Evolutionary conservation across 345 rosid genomes (phyloP).

Genomic region (Linum tenue): DNA sequence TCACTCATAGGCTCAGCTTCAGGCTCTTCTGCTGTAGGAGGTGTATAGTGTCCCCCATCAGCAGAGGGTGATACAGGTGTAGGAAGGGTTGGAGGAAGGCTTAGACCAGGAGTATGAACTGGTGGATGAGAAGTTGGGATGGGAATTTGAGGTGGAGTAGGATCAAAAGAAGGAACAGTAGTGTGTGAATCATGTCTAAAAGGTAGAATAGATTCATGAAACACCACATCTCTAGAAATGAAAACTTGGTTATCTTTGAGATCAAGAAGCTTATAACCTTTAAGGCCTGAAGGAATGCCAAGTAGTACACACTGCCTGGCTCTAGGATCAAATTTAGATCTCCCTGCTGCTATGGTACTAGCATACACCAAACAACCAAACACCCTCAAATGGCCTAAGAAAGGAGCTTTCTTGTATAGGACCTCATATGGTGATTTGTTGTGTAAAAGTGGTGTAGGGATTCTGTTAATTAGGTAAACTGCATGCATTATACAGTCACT

Average conservation of each 20-base stretch:
- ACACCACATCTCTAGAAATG: not conserved
- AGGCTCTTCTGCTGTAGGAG: too few species aligned
- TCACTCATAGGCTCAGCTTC: too few species aligned
- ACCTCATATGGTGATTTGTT: not conserved
- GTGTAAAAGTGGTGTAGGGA: not conserved
- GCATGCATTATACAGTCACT: not conserved
- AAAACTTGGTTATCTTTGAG: not conserved
- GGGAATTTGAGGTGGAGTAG: too few species aligned
- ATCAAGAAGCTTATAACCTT: not conserved
- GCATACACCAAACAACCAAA: conserved; percentile 5
- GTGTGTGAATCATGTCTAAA: not conserved
- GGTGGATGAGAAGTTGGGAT: not conserved
- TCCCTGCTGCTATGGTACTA: not conserved
- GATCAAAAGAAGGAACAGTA: not conserved
- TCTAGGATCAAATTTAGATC: not conserved
- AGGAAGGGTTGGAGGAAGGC: not conserved
- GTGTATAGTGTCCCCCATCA: too few species aligned
- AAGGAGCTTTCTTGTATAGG: not conserved
- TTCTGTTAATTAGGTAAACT: not conserved
- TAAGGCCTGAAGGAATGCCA: not conserved
- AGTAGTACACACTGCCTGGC: not conserved
- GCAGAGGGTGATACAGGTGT: too few species aligned
- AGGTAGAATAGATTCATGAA: not conserved
- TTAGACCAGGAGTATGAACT: not conserved
- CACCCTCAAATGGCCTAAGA: not conserved